Base-by-base conservation (phyloP, 495 filamentous ascomycete species). In the Cercophora samala region DNA sequence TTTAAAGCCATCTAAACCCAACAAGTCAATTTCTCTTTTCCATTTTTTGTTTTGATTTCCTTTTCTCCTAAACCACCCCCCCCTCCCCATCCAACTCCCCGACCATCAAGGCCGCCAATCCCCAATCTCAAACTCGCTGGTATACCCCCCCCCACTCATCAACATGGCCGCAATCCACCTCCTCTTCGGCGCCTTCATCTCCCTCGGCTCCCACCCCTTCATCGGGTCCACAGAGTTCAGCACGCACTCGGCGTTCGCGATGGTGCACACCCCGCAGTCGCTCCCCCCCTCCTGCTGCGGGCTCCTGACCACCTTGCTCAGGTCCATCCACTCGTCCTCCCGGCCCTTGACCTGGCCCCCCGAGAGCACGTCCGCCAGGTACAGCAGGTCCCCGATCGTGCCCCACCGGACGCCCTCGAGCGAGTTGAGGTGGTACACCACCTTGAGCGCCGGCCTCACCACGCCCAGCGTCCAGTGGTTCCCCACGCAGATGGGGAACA, bases 181-280 rank as follows among this genome's bases (percentile, higher is more conserved):
- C 53, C 91, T 82, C 69, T 92, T 83, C 37, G 11, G 11, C 13
- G 82, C 71, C 15, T 78, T 74, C 67, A 90, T 87, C 62, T 92
- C 82, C 0, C 29, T n/a, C 23, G 86, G 76, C 0, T 77, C 74
- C 69, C 90, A 91, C 0, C 81, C 77, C 9, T 63, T 42, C 63
- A 79, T 82, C 0, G 89, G 89, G 64, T 88, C 84, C 13, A 92
- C 72, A 0, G 87, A 88, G 8, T 90, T 71, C 0, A 87, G 82
- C 23, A 93, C 72, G 70, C 88, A 90, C 64, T 91, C 88, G 42
- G 88, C 88, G 42, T 90, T 93, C 0, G 89, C 90, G 21, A 90
- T 84, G 4, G 88, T 83, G 70, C 94, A 96, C 3, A 93, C 89
- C 5, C 93, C 93, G 66, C 93, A 97, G 72, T 97, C 93, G 66